phyloP scores from a whole-genome alignment of 2,329 filamentous ascomycete species.

The Fusarium liriodendri region DNA sequence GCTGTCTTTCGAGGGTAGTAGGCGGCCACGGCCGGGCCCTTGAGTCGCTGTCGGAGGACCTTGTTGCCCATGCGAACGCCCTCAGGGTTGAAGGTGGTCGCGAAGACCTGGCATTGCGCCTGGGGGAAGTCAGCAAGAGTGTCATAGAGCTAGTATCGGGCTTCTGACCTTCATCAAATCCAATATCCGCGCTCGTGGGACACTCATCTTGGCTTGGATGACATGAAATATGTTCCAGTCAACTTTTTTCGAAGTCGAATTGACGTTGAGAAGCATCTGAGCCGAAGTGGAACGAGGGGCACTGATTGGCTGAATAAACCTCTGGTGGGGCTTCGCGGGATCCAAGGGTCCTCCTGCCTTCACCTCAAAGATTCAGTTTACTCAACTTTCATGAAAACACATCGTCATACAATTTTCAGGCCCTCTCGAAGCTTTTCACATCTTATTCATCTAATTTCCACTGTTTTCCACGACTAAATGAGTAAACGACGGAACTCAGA shows the following conservation, averaged over 20 bases:
- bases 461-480: slow-evolving; percentile 7
- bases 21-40: slow-evolving; percentile 82
- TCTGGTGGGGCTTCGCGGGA: not conserved
- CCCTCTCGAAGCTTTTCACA: not conserved
- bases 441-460: not conserved
- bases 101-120: slow-evolving; percentile 93
- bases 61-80: slow-evolving; percentile 88
- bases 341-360: not conserved
- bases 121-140: slow-evolving; percentile 53
- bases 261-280: slow-evolving; percentile 41
- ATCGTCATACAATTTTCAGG: not conserved
- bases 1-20: slow-evolving; percentile 88
- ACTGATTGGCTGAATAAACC: slow-evolving; percentile 33
- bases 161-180: slow-evolving; percentile 81
- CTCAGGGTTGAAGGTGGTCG: slow-evolving; percentile 89
- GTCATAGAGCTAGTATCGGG: not conserved
- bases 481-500: slow-evolving; percentile 21
- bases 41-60: slow-evolving; percentile 87
- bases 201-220: slow-evolving; percentile 65
- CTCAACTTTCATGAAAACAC: not conserved
- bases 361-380: not conserved
- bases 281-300: slow-evolving; percentile 26
- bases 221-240: slow-evolving; percentile 30
- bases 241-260: slow-evolving; percentile 45
- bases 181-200: slow-evolving; percentile 70